Evolutionary conservation across 1,139 yeast genomes (phyloP).

Genomic region (Geotrichum aggregatum): DNA sequence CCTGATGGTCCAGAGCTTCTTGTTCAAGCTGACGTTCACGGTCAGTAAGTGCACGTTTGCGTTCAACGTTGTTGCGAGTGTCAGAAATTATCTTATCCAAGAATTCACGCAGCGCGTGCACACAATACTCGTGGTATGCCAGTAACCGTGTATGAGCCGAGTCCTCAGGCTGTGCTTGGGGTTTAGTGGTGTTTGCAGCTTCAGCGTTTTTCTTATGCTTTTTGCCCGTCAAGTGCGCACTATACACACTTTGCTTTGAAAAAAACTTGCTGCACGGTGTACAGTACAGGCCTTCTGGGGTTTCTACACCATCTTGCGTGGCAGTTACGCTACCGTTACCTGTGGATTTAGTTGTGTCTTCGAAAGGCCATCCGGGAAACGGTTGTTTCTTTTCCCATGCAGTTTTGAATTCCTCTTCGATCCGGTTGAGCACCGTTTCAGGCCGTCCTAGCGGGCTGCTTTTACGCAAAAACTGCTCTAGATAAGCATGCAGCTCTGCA

Average conservation of each 20-base stretch:
- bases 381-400: conserved; percentile 31
- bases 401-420: conserved; percentile 39
- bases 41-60: conserved; percentile 68
- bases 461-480: conserved; percentile 46
- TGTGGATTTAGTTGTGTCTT: conserved; percentile 34
- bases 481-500: conserved; percentile 45
- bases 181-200: background rate
- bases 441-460: conserved; percentile 52
- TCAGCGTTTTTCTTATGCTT: conserved; percentile 58
- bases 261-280: conserved; percentile 61
- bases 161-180: conserved; percentile 15
- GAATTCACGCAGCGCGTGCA: conserved; percentile 39
- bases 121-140: conserved; percentile 39
- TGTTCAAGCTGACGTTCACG: conserved; percentile 62
- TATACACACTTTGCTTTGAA: conserved; percentile 60
- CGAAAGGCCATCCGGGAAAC: conserved; percentile 28
- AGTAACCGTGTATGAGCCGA: conserved; percentile 21
- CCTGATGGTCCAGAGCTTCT: conserved; percentile 41
- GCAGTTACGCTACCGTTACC: conserved; percentile 2
- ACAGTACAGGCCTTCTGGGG: conserved; percentile 45
- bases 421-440: conserved; percentile 36
- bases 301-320: conserved; percentile 18
- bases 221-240: conserved; percentile 69
- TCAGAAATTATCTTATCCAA: conserved; percentile 43
- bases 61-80: conserved; percentile 61